Evolutionary conservation across 768 basidiomycete genomes (phyloP).

Genomic region (Naganishia friedmannii): DNA sequence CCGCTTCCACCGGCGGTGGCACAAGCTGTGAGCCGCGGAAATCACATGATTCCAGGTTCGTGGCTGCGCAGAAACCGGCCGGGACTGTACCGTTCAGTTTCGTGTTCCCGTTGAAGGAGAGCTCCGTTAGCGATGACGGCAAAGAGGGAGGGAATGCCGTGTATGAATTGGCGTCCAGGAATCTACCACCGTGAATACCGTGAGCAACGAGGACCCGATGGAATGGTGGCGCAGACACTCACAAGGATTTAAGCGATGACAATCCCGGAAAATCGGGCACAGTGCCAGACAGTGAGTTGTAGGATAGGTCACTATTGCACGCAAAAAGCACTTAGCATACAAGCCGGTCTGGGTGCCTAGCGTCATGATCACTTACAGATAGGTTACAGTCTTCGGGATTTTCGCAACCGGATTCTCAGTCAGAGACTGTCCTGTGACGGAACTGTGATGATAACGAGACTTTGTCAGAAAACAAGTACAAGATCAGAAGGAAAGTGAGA

Average conservation of each 20-base stretch:
- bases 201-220: background rate
- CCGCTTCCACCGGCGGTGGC: constrained; percentile 11
- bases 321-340: background rate
- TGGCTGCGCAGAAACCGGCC: constrained; percentile 35
- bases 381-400: constrained; percentile 44
- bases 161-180: constrained; percentile 46
- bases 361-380: constrained; percentile 41
- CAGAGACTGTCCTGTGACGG: constrained; percentile 48
- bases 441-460: constrained; percentile 31
- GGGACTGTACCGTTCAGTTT: constrained; percentile 44
- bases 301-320: constrained; percentile 47
- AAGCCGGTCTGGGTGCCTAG: too few species aligned
- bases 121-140: constrained; percentile 40
- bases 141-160: constrained; percentile 41
- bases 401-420: constrained; percentile 34
- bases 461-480: background rate
- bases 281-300: constrained; percentile 43
- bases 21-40: constrained; percentile 40
- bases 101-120: constrained; percentile 47
- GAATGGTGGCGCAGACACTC: constrained; percentile 26
- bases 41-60: constrained; percentile 44
- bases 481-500: background rate
- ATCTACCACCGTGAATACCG: constrained; percentile 26
- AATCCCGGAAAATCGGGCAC: constrained; percentile 40
- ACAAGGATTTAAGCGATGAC: constrained; percentile 43